Base-by-base conservation (phyloP, 768 basidiomycete genomes). In the Lactifluus echinatus region DNA sequence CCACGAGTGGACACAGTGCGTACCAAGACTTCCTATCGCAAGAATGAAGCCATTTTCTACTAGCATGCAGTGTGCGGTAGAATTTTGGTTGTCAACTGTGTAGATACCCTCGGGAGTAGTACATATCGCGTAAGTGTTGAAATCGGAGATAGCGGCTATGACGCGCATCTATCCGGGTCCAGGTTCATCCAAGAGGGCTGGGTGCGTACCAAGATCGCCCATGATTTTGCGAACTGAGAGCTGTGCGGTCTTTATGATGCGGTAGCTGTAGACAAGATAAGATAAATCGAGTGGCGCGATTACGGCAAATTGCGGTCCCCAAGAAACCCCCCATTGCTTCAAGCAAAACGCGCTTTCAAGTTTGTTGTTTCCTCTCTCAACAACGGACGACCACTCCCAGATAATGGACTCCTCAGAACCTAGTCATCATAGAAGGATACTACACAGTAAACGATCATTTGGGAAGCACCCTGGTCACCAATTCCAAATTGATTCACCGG, bases 401-500 rank as follows among this genome's bases (percentile, higher is more conserved):
- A 14, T 17, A 29, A 61, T 63, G 63, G 60, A 63, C 17, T 17
- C 42, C 33, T 15, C 61, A 42, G 63, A 62, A 36, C 23, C 56
- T 7, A 47, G 11, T 24, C 45, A 63, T n/a, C 63, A 63, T 33
- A 61, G 61, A 43, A 66, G 68, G 28, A 57, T 64, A 31, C 65
- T 69, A 28, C 71, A 67, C 58, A 64, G 67, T 60, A 89, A 87
- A 64, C 77, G 83, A 36, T 85, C 86, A 1, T 83, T 87, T 73
- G 84, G 81, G 64, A 87, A 81, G 66, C 78, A 83, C 65, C 80
- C 84, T 37, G 57, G 57, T 10, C 79, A 75, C 60, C 72, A 72
- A 26, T 66, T 80, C 60, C 72, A 72, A 26, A 66, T 80, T 15
- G 84, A 87, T 54, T 88, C 86, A 1, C 86, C 86, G 17, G 85